Conservation (phyloP, 2,329 filamentous ascomycete species). For the Fusarium redolens region DNA sequence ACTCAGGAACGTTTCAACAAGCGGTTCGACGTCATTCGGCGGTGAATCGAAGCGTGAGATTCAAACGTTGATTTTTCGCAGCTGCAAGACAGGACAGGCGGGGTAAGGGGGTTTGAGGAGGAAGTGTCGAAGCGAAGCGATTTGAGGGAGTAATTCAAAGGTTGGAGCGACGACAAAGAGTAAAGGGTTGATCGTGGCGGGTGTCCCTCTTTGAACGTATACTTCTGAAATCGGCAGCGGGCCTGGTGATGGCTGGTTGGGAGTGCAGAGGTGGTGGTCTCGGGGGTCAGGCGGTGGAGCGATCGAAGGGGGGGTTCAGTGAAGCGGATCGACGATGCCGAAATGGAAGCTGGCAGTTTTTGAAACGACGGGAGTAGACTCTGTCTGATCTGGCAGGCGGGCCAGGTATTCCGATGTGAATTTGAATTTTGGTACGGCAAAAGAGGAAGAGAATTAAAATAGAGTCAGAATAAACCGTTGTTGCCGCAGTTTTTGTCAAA, state of each 20-base stretch:
- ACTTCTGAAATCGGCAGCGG: conserved; percentile 7
- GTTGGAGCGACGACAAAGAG: conserved; percentile 3
- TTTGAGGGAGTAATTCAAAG: conserved; percentile 12
- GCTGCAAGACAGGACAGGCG: conserved; percentile 18
- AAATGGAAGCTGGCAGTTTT: neutral
- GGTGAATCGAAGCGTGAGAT: conserved; percentile 39
- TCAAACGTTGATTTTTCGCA: conserved; percentile 16
- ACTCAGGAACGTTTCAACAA: conserved; percentile 39
- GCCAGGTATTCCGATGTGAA: conserved; percentile 30
- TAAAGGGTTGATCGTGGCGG: conserved; percentile 6
- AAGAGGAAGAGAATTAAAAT: conserved; percentile 7
- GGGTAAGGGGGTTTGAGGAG: conserved; percentile 31
- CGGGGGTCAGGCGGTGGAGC: conserved; percentile 43
- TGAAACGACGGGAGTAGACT: neutral
- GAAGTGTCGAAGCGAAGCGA: conserved; percentile 13
- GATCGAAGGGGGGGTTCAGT: conserved; percentile 40
- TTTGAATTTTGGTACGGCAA: neutral
- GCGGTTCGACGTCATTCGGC: conserved; percentile 42
- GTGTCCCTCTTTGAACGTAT: conserved; percentile 22
- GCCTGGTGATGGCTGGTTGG: conserved; percentile 31
- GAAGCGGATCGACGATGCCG: conserved; percentile 39
- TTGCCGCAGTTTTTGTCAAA: conserved; percentile 20
- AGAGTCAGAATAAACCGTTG: conserved; percentile 11
- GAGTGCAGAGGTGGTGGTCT: conserved; percentile 31
- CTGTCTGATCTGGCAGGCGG: conserved; percentile 30